Conservation (phyloP, 2,329 filamentous ascomycete species). For the Plenodomus lindquistii region DNA sequence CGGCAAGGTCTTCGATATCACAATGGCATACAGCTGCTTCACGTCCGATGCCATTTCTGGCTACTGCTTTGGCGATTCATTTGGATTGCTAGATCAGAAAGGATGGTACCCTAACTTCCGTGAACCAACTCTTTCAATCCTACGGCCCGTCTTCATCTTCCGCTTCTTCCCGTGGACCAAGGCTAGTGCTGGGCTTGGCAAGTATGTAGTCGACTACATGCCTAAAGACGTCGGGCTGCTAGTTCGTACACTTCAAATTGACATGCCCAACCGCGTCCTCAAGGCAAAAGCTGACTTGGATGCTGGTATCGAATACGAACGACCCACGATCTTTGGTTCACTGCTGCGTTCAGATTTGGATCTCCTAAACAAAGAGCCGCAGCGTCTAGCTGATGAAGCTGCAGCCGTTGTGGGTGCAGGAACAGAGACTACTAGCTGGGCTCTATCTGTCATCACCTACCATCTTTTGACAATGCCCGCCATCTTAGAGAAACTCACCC, state of each 20-base stretch:
- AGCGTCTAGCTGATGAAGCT: constrained; percentile 38
- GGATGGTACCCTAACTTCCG: constrained; percentile 33
- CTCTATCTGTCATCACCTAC: constrained; percentile 31
- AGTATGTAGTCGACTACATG: constrained; percentile 22
- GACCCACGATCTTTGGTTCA: constrained; percentile 27
- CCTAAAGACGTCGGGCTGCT: constrained; percentile 23
- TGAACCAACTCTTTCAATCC: constrained; percentile 20
- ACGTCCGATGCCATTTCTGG: constrained; percentile 28
- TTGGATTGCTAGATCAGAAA: constrained; percentile 28
- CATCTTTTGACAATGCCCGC: constrained; percentile 31
- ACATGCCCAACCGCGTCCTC: constrained; percentile 24
- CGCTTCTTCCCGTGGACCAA: constrained; percentile 31
- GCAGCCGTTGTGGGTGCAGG: constrained; percentile 38
- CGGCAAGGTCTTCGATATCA: constrained; percentile 22
- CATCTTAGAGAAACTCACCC: constrained; percentile 23
- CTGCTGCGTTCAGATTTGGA: constrained; percentile 20
- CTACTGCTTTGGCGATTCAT: constrained; percentile 28
- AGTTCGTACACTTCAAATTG: constrained; percentile 31
- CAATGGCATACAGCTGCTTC: constrained; percentile 34
- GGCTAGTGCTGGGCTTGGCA: constrained; percentile 20
- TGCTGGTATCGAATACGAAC: constrained; percentile 27
- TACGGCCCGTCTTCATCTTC: constrained; percentile 28
- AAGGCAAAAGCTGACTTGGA: constrained; percentile 27
- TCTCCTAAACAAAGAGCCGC: constrained; percentile 21
- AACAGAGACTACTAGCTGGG: constrained; percentile 41